Evolutionary conservation across 768 basidiomycete genomes (phyloP), one percentile per base, ranked within the genome.

Genomic region (Holtermannia corniformis): DNA sequence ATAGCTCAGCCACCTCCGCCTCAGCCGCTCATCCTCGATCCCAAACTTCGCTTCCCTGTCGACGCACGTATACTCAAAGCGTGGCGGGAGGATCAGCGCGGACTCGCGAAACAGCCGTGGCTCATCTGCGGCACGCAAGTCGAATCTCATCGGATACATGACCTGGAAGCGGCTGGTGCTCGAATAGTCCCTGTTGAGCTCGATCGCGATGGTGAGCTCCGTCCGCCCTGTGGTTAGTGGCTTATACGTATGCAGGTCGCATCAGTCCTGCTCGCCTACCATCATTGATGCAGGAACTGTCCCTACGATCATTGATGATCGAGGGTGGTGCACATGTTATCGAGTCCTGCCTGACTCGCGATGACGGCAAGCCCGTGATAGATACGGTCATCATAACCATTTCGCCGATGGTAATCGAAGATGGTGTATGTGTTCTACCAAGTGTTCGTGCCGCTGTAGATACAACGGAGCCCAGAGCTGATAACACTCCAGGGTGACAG

Each of bases 271-370:
- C 32, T 13, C 64, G 65, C 3, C 68, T 87, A 16, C 79, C 91
- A 3, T 61, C 58, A 12, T 72, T 73, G 5, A 75, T 95, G 22
- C 72, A 72, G n/a, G 70, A 72, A 11, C 73, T 77, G n/a, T 81
- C 80, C 2, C 76, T 93, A 56, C 72, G 73, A 11, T 84, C 82
- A 11, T 74, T 96, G 50, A 99, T 99, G 93, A 86, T 96, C 4
- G 95, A 99, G 75, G 95, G 95, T 49, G 95, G 95, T 14, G 85
- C 88, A 7, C 73, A 75, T 7, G 77, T 99, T 57, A 89, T 99
- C 52, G 75, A 78, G 4, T 82, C 86, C 0, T 87, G 89, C 73
- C 72, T 90, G 20, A 55, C 57, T 1, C n/a, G 5, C 3, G 45
- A 19, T 4, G 60, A 62, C 41, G 60, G 59, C 0, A 52, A 58